Evolutionary conservation across 306 rosid species (phyloP).

Genomic region (Trifolium repens): DNA sequence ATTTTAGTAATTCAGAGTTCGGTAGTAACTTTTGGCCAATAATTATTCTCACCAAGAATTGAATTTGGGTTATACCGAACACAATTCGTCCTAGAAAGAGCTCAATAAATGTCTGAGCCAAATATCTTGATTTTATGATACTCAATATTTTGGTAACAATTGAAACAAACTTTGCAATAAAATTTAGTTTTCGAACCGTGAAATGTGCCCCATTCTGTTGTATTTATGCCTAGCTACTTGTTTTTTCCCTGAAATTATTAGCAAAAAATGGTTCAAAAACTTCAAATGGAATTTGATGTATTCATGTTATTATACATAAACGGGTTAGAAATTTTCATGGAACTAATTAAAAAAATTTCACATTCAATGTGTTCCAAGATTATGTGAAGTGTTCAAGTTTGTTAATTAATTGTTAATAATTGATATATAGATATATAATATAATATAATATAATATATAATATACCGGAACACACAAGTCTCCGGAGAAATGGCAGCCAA

Average conservation of each 20-base stretch:
- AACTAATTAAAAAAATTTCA: not conserved
- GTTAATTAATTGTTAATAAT: not conserved
- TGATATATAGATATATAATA: not conserved
- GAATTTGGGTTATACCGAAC: too few species aligned
- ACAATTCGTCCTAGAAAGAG: too few species aligned
- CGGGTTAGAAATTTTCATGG: not conserved
- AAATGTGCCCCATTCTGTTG: conserved; percentile 12
- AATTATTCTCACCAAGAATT: too few species aligned
- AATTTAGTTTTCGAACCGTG: conserved; percentile 3
- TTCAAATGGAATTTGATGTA: not conserved
- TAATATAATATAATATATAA: conserved; percentile 23
- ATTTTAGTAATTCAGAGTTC: too few species aligned
- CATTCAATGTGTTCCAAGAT: not conserved
- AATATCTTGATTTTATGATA: too few species aligned
- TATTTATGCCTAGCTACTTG: conserved; percentile 2
- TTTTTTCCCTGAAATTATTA: conserved; percentile 14
- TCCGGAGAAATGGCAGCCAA: conserved; percentile 54
- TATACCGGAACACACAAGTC: conserved; percentile 84
- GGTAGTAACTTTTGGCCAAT: too few species aligned
- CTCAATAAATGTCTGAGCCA: too few species aligned
- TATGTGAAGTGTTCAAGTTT: not conserved
- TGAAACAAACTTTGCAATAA: not conserved
- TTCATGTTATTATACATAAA: not conserved
- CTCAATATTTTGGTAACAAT: not conserved
- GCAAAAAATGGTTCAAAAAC: conserved; percentile 9